Conservation (phyloP, 140 eudicot genomes). For the Cichorium intybus region DNA sequence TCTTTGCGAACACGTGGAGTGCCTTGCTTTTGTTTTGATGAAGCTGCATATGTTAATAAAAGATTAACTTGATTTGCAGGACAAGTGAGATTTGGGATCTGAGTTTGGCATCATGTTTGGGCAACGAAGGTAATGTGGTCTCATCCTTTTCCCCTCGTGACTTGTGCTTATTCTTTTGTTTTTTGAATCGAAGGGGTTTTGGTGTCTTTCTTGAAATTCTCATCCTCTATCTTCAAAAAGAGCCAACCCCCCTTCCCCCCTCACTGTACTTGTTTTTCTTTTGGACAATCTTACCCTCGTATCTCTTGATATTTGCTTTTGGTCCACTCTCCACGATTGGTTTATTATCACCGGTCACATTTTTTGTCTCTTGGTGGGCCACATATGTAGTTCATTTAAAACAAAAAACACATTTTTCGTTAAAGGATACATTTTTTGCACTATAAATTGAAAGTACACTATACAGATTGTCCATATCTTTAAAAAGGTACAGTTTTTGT, state of each 20-base stretch:
- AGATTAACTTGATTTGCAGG: constrained; percentile 27
- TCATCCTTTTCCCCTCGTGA: constrained; percentile 15
- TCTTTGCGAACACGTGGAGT: not conserved
- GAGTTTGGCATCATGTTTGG: constrained; percentile 25
- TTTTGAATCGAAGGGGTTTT: not conserved
- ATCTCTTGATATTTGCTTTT: not conserved
- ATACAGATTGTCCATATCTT: too few relatives aligned
- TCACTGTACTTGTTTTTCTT: not conserved
- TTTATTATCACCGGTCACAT: too few relatives aligned
- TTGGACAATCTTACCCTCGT: not conserved
- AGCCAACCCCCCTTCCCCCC: not conserved
- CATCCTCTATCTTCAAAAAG: constrained; percentile 13
- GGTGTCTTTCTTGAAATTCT: constrained; percentile 7
- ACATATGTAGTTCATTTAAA: not conserved
- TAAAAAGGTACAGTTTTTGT: too few relatives aligned
- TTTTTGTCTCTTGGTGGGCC: not conserved
- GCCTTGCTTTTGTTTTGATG: not conserved
- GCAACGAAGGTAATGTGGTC: constrained; percentile 18
- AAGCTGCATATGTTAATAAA: constrained; percentile 15
- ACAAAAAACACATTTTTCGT: not conserved
- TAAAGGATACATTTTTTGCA: not conserved
- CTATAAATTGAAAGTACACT: too few relatives aligned
- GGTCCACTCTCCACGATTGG: not conserved
- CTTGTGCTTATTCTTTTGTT: constrained; percentile 29
- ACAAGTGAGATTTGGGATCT: constrained; percentile 38